Percentiles rank a stretch among this genome's conserved stretches.
Conservation (phyloP, 495 filamentous ascomycete species). For the Thozetella sp. region DNA sequence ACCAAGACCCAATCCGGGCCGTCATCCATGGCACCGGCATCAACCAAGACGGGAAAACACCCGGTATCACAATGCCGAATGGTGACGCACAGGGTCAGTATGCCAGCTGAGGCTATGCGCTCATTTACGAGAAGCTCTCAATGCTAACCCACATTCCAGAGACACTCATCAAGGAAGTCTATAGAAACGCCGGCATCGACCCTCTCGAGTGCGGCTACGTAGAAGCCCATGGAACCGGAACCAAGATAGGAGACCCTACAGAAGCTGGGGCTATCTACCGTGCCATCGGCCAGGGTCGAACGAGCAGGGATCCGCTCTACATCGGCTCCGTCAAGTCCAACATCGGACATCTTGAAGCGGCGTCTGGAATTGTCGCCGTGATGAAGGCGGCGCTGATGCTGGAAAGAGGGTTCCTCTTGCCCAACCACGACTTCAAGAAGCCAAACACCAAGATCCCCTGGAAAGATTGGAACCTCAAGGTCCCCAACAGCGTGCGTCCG, state of each 20-base stretch:
- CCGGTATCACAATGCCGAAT: constrained; percentile 61
- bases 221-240: constrained; percentile 62
- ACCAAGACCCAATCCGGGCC: constrained; percentile 61
- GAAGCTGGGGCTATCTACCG: constrained; percentile 42
- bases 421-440: constrained; percentile 51
- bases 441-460: constrained; percentile 53
- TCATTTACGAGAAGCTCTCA: background rate
- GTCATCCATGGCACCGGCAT: constrained; percentile 61
- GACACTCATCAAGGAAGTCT: constrained; percentile 44
- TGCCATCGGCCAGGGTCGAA: constrained; percentile 31
- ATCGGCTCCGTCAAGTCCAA: constrained; percentile 62
- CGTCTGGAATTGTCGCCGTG: constrained; percentile 49
- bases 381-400: constrained; percentile 60
- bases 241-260: constrained; percentile 47
- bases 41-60: constrained; percentile 64
- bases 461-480: constrained; percentile 46
- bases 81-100: constrained; percentile 52
- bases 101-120: no score
- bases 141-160: constrained; percentile 19
- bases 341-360: constrained; percentile 59
- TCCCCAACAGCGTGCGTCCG: constrained; percentile 32
- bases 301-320: constrained; percentile 29
- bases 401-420: constrained; percentile 50
- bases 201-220: constrained; percentile 43
- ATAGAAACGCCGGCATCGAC: constrained; percentile 36